phyloP scores from a whole-genome alignment of 2,329 filamentous ascomycete species.

The Penicillium polonicum region DNA sequence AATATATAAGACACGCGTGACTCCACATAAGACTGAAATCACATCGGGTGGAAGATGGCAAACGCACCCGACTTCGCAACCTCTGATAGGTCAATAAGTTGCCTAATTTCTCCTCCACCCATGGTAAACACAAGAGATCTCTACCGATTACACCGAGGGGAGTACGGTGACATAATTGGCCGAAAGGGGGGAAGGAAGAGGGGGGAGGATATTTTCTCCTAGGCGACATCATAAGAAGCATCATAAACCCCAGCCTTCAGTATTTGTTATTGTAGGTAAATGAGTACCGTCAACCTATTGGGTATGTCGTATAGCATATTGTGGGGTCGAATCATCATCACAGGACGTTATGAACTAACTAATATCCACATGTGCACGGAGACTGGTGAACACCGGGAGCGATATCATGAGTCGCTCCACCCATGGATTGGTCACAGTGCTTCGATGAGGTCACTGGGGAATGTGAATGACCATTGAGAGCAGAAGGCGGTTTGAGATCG shows the following conservation, averaged over 20 bases:
- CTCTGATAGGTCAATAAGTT: slow-evolving; percentile 14
- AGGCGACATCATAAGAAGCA: slow-evolving; percentile 23
- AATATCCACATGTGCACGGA: slow-evolving; percentile 15
- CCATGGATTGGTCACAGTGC: slow-evolving; percentile 1
- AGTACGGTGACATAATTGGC: slow-evolving; percentile 27
- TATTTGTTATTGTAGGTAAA: neutral
- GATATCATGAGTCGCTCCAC: slow-evolving; percentile 17
- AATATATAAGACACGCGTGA: slow-evolving; percentile 14
- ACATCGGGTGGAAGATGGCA: slow-evolving; percentile 13
- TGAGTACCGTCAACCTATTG: neutral
- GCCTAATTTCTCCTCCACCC: slow-evolving; percentile 11
- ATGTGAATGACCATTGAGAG: slow-evolving; percentile 17
- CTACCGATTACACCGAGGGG: slow-evolving; percentile 11
- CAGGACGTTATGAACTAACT: slow-evolving; percentile 12
- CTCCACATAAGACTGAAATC: slow-evolving; percentile 18
- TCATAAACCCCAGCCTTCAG: slow-evolving; percentile 1
- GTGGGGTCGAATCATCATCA: slow-evolving; percentile 12
- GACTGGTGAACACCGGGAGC: slow-evolving; percentile 13
- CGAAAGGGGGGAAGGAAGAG: slow-evolving; percentile 7
- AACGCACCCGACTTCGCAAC: slow-evolving; percentile 2
- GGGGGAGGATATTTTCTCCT: neutral
- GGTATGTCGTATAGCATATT: neutral
- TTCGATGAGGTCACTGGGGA: slow-evolving; percentile 27
- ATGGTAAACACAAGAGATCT: slow-evolving; percentile 7
- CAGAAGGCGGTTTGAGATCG: slow-evolving; percentile 16